Evolutionary conservation across 2,329 filamentous ascomycete genomes (phyloP).

Genomic region (Ceratocystis colombiana): DNA sequence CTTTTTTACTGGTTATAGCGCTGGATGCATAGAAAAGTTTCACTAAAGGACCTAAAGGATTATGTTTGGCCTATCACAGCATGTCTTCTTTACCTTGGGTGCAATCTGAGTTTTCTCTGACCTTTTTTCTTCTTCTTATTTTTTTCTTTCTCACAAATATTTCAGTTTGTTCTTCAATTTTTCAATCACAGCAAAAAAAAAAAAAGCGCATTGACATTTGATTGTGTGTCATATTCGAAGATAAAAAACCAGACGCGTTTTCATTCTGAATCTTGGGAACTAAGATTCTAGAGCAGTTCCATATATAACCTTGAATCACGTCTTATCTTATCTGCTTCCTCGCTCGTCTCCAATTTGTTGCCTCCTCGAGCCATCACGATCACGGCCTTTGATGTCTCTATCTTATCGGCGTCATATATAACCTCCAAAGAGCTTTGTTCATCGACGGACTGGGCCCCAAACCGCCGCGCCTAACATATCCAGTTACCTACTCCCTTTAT

Average conservation of each 20-base stretch:
- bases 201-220: slow-evolving; percentile 12
- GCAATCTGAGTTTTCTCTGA: slow-evolving; percentile 2
- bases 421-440: not conserved
- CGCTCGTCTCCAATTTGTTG: not conserved
- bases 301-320: slow-evolving; percentile 14
- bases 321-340: slow-evolving; percentile 15
- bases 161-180: not conserved
- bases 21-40: not conserved
- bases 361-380: slow-evolving; percentile 1
- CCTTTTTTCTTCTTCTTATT: not conserved
- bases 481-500: not conserved
- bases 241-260: slow-evolving; percentile 6
- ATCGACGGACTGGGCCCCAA: not conserved
- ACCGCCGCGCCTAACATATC: not conserved
- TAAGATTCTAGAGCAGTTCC: slow-evolving; percentile 10
- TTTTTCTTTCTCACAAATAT: not conserved
- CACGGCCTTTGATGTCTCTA: slow-evolving; percentile 6
- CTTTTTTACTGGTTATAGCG: not conserved
- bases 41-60: not conserved
- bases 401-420: not conserved
- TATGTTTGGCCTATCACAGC: slow-evolving; percentile 2
- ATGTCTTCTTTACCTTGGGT: not conserved
- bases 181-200: not conserved
- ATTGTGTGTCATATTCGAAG: slow-evolving; percentile 3
- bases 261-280: not conserved